phyloP scores from a whole-genome alignment of 805 yeast species.

The Blastobotrys muscicola region DNA sequence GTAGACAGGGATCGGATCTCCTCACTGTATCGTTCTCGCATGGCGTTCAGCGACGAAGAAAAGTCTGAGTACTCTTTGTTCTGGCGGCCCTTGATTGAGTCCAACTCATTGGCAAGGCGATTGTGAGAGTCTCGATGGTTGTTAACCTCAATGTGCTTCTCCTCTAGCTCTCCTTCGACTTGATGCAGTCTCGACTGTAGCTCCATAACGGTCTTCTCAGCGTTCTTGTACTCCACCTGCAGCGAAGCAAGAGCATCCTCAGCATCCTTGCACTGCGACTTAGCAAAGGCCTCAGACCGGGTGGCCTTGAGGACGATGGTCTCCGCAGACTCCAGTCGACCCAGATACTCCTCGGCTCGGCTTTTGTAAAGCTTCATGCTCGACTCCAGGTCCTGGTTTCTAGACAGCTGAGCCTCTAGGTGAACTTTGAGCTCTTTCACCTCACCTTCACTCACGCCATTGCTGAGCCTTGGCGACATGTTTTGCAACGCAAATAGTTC shows the following conservation, averaged over 20 bases:
- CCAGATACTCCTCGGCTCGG: slow-evolving; percentile 65
- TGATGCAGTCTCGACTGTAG: slow-evolving; percentile 41
- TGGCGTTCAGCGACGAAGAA: slow-evolving; percentile 38
- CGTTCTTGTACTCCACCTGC: slow-evolving; percentile 41
- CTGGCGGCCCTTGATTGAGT: slow-evolving; percentile 43
- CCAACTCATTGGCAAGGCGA: slow-evolving; percentile 46
- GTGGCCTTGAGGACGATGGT: slow-evolving; percentile 54
- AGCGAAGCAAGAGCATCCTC: slow-evolving; percentile 37
- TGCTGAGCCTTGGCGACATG: background rate
- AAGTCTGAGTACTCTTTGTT: slow-evolving; percentile 61
- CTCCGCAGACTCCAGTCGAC: slow-evolving; percentile 71
- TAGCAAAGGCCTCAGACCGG: slow-evolving; percentile 48
- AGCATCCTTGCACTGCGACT: slow-evolving; percentile 45
- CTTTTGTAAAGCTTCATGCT: slow-evolving; percentile 53
- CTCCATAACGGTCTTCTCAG: slow-evolving; percentile 45
- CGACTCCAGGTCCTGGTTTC: slow-evolving; percentile 45
- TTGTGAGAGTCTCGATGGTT: slow-evolving; percentile 40
- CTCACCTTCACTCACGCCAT: slow-evolving; percentile 6
- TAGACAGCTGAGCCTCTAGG: slow-evolving; percentile 46
- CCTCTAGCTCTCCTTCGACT: slow-evolving; percentile 48
- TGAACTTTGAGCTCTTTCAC: slow-evolving; percentile 41
- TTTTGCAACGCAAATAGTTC: slow-evolving; percentile 6
- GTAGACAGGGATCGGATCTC: slow-evolving; percentile 23
- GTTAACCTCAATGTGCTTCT: slow-evolving; percentile 45
- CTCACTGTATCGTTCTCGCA: slow-evolving; percentile 20